Evolutionary conservation across 2,329 filamentous ascomycete species (phyloP).

Genomic region (Periglandula ipomoeae): DNA sequence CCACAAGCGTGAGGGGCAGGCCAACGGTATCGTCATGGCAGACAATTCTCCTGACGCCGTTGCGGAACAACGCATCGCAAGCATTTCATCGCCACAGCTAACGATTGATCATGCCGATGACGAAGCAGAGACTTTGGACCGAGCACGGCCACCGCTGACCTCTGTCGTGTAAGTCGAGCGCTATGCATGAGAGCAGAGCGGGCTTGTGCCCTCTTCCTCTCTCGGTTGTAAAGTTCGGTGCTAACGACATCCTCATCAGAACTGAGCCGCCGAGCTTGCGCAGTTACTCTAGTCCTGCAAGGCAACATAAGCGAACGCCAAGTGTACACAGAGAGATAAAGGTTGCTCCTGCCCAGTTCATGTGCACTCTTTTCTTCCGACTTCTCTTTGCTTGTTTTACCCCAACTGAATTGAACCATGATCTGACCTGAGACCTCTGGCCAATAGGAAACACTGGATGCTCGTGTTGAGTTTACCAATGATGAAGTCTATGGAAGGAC

Average conservation of each 20-base stretch:
- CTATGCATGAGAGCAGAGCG: not conserved
- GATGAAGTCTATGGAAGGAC: slow-evolving; percentile 74
- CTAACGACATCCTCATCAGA: slow-evolving; percentile 18
- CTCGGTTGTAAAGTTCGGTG: not conserved
- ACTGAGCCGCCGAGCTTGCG: slow-evolving; percentile 31
- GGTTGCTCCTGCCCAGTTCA: slow-evolving; percentile 22
- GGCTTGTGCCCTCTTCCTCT: not conserved
- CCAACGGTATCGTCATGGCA: slow-evolving; percentile 3
- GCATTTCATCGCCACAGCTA: slow-evolving; percentile 19
- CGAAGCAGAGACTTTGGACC: not conserved
- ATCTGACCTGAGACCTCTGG: slow-evolving; percentile 4
- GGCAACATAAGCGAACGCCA: slow-evolving; percentile 49
- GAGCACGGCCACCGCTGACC: slow-evolving; percentile 17
- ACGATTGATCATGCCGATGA: slow-evolving; percentile 20
- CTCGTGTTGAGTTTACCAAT: slow-evolving; percentile 75
- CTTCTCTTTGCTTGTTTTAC: not conserved
- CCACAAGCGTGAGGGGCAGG: not conserved
- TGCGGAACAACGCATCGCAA: not conserved
- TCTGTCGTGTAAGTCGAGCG: slow-evolving; percentile 33
- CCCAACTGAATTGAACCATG: not conserved
- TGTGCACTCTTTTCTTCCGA: not conserved
- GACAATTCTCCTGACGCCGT: not conserved
- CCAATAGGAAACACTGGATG: slow-evolving; percentile 78
- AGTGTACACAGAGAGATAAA: slow-evolving; percentile 50
- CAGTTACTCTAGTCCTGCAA: slow-evolving; percentile 42